Conservation (phyloP, 495 filamentous ascomycete species). For the Penicillium silybi region DNA sequence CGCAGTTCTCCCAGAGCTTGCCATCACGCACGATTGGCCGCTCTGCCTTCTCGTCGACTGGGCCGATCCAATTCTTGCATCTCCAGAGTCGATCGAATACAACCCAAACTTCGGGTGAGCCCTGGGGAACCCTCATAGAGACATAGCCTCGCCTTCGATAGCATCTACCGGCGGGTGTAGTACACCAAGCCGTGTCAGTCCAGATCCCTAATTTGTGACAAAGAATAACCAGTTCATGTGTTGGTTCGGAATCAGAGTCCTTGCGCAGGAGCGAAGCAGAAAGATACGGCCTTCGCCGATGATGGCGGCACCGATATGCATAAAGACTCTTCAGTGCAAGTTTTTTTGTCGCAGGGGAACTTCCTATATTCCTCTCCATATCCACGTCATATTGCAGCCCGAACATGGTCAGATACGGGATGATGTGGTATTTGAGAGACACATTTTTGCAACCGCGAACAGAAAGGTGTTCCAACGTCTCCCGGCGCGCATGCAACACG, state of each 20-base stretch:
- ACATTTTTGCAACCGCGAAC: conserved; percentile 64
- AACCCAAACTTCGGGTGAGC: conserved; percentile 57
- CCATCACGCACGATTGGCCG: conserved; percentile 34
- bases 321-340: conserved; percentile 59
- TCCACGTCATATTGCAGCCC: conserved; percentile 43
- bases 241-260: conserved; percentile 60
- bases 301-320: conserved; percentile 58
- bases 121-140: conserved; percentile 47
- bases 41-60: conserved; percentile 18
- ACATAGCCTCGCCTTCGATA: conserved; percentile 57
- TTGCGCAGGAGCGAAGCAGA: conserved; percentile 50
- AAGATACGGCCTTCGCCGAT: conserved; percentile 56
- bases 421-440: conserved; percentile 61
- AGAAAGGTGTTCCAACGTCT: conserved; percentile 55
- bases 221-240: conserved; percentile 59
- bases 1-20: conserved; percentile 56
- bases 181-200: conserved; percentile 64
- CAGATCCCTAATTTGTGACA: conserved; percentile 58
- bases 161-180: conserved; percentile 56
- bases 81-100: conserved; percentile 61
- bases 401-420: conserved; percentile 54
- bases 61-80: conserved; percentile 56
- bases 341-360: conserved; percentile 29
- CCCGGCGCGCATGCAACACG: conserved; percentile 49
- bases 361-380: conserved; percentile 33